Percentiles rank a stretch among this genome's conserved stretches.
phyloP scores from a whole-genome alignment of 805 yeast species.

The Zygotorulaspora danielsina region DNA sequence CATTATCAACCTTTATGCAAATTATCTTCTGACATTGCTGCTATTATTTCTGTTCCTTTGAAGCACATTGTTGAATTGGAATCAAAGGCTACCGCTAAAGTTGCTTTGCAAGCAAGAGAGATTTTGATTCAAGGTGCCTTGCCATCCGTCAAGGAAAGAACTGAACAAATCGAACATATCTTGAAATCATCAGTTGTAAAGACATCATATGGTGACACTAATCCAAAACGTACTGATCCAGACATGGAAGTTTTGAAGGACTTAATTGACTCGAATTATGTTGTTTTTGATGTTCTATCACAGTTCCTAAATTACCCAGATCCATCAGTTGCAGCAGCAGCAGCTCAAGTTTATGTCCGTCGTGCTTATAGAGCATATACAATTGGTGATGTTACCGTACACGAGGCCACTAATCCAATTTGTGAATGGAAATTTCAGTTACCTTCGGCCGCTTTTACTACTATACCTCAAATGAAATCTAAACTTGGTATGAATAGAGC shows the following conservation, averaged over 20 bases:
- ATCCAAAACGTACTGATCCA: slow-evolving; percentile 73
- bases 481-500: slow-evolving; percentile 69
- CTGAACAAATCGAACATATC: slow-evolving; percentile 96
- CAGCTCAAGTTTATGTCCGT: slow-evolving; percentile 93
- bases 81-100: slow-evolving; percentile 86
- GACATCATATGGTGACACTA: slow-evolving; percentile 82
- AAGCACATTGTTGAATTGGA: slow-evolving; percentile 82
- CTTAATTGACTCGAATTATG: slow-evolving; percentile 92
- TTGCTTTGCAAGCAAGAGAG: slow-evolving; percentile 92
- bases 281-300: slow-evolving; percentile 91
- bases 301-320: slow-evolving; percentile 84
- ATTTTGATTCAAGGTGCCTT: slow-evolving; percentile 92
- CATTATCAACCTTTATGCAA: slow-evolving; percentile 78
- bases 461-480: slow-evolving; percentile 50
- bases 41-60: slow-evolving; percentile 64
- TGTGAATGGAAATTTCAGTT: slow-evolving; percentile 86
- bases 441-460: slow-evolving; percentile 76
- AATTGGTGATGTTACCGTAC: slow-evolving; percentile 69
- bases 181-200: slow-evolving; percentile 87
- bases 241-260: slow-evolving; percentile 75
- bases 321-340: slow-evolving; percentile 88
- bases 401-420: slow-evolving; percentile 55
- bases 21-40: slow-evolving; percentile 63
- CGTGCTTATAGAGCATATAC: slow-evolving; percentile 97
- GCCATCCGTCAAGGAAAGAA: slow-evolving; percentile 93